These are phyloP conservation scores for Flammula alnicola DNA, from an alignment of 1,284 basidiomycete genomes.

Conservation along the genomic window DNA sequence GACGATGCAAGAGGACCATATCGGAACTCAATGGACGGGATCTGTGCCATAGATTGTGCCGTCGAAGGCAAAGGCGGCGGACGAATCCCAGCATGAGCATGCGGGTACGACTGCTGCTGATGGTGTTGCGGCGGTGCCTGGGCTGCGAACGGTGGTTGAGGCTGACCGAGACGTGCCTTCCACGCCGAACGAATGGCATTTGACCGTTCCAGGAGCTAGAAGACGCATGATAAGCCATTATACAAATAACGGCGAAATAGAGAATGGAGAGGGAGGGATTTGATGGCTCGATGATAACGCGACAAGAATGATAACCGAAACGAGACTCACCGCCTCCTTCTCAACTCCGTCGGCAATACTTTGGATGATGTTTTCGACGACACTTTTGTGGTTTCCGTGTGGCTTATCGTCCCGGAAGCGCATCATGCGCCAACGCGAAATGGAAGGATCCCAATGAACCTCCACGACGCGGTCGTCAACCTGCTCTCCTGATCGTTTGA, in stretches of 20 bases:
- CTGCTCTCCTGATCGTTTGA: conserved; percentile 87
- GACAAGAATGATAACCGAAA: conserved; percentile 7
- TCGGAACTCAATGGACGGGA: conserved; percentile 44
- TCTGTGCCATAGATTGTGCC: conserved; percentile 19
- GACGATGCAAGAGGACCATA: conserved; percentile 69
- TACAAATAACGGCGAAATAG: not conserved
- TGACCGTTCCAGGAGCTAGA: conserved; percentile 65
- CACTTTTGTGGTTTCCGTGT: conserved; percentile 82
- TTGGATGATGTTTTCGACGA: conserved; percentile 85
- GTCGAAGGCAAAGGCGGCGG: conserved; percentile 21
- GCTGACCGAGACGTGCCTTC: conserved; percentile 62
- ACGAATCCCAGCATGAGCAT: conserved; percentile 18
- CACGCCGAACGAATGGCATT: conserved; percentile 66
- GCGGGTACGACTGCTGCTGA: conserved; percentile 25
- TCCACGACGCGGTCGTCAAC: conserved; percentile 94
- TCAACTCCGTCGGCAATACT: conserved; percentile 93
- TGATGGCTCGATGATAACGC: not conserved
- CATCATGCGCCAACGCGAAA: conserved; percentile 84
- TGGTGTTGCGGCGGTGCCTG: conserved; percentile 23
- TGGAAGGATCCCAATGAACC: conserved; percentile 81
- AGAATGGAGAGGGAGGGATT: conserved; percentile 11
- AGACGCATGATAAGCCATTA: conserved; percentile 11
- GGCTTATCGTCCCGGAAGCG: conserved; percentile 93
- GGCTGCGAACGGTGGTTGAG: conserved; percentile 23
- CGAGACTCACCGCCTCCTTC: conserved; percentile 72